Conservation (phyloP, 257 asterid genomes). For the Verbascum thapsus region DNA sequence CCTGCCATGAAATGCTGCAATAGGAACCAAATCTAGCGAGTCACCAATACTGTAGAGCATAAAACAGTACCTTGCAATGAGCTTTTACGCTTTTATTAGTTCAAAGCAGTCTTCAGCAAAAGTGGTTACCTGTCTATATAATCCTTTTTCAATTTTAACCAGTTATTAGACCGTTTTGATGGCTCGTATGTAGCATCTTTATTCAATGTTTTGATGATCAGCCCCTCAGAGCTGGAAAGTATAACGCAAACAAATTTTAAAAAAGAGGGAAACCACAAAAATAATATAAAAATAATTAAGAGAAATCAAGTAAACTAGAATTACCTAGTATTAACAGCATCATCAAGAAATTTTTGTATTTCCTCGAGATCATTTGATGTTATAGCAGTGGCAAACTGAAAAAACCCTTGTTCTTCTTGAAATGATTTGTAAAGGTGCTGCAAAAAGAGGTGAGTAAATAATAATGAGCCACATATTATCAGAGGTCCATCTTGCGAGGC, state of each 20-base stretch:
- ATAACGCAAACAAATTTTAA: constrained; percentile 11
- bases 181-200: constrained; percentile 97
- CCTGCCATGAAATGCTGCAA: constrained; percentile 92
- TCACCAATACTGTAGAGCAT: constrained; percentile 75
- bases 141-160: constrained; percentile 94
- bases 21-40: constrained; percentile 96
- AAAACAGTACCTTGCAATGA: constrained; percentile 20
- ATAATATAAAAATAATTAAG: background rate
- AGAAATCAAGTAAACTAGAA: background rate
- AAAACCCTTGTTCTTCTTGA: constrained; percentile 72
- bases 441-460: constrained; percentile 34
- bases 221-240: constrained; percentile 79
- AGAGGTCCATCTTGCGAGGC: constrained; percentile 16
- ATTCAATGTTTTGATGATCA: constrained; percentile 89
- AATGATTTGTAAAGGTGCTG: constrained; percentile 90
- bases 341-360: constrained; percentile 89
- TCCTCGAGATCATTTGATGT: constrained; percentile 91
- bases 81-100: constrained; percentile 21
- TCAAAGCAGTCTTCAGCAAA: constrained; percentile 21
- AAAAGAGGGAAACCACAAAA: background rate
- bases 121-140: constrained; percentile 77
- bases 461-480: constrained; percentile 15
- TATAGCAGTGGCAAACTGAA: constrained; percentile 82
- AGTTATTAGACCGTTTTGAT: constrained; percentile 81
- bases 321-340: constrained; percentile 84